A percentile compares a stretch with the other conserved stretches of the same genome.
Evolutionary conservation across 1,139 yeast species (phyloP).

Genomic region (Magnusiomyces sp.): DNA sequence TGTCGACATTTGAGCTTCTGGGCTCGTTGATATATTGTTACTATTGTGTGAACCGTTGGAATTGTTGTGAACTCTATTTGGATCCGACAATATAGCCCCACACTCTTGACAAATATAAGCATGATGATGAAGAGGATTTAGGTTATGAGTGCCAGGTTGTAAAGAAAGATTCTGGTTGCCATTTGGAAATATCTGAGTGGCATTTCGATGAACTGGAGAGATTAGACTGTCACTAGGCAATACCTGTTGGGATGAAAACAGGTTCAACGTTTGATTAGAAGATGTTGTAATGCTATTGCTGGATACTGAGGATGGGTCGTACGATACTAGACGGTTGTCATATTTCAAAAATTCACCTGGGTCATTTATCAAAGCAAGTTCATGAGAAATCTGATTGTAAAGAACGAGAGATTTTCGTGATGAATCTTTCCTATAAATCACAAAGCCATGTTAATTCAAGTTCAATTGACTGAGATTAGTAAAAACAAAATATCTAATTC

Average conservation of each 20-base stretch:
- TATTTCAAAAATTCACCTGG: slow-evolving; percentile 14
- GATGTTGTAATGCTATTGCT: background rate
- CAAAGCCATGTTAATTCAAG: background rate
- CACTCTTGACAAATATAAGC: background rate
- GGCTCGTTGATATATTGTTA: slow-evolving; percentile 8
- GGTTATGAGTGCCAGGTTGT: no score
- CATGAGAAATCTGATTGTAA: slow-evolving; percentile 25
- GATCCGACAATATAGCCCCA: background rate
- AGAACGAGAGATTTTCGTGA: slow-evolving; percentile 28
- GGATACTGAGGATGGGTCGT: background rate
- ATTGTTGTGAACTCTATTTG: background rate
- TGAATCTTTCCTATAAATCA: slow-evolving; percentile 24
- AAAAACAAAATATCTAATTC: slow-evolving; percentile 11
- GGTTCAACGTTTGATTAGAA: background rate
- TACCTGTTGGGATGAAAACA: background rate
- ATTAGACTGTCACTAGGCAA: no score
- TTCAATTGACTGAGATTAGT: no score
- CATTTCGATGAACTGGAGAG: background rate
- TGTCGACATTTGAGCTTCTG: background rate
- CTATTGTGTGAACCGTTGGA: background rate
- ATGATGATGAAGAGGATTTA: no score
- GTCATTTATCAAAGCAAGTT: slow-evolving; percentile 26
- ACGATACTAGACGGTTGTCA: background rate
- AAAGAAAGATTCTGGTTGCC: background rate
- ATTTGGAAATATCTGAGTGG: background rate